Conservation (phyloP, 441 rosid species). For the Bruguiera hainesii region DNA sequence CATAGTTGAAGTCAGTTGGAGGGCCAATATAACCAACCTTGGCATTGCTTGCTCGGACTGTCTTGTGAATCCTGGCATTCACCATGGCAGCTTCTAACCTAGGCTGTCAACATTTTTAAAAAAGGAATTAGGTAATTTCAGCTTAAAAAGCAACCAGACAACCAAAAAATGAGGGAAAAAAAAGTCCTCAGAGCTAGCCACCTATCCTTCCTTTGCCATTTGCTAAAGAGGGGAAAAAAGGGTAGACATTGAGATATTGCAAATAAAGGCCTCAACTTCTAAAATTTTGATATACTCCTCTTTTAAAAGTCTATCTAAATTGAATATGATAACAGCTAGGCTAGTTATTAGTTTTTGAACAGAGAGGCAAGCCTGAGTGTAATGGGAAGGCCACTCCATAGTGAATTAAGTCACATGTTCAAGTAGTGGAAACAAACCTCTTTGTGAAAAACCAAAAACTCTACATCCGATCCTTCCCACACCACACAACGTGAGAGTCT, state of each 20-base stretch:
- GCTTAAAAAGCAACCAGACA: background rate
- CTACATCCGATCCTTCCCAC: too few species aligned
- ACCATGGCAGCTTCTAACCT: slow-evolving; percentile 97
- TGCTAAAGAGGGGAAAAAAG: background rate
- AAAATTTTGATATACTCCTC: too few species aligned
- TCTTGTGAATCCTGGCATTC: slow-evolving; percentile 86
- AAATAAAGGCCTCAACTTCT: too few species aligned
- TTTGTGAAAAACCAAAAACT: too few species aligned
- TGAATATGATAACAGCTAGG: too few species aligned
- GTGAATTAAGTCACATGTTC: too few species aligned
- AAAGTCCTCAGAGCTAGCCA: background rate
- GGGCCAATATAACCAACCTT: slow-evolving; percentile 91
- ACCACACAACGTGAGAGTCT: too few species aligned
- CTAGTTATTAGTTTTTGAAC: too few species aligned
- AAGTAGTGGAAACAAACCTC: too few species aligned
- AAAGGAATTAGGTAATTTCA: slow-evolving; percentile 12
- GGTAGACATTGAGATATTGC: background rate
- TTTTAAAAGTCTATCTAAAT: too few species aligned
- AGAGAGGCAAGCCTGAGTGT: too few species aligned
- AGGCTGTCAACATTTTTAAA: slow-evolving; percentile 48
- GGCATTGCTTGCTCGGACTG: slow-evolving; percentile 71
- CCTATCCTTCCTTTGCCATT: background rate
- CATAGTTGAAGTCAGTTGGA: slow-evolving; percentile 72
- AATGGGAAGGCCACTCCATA: too few species aligned
- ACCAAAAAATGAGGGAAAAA: background rate